phyloP scores from a whole-genome alignment of 2,329 filamentous ascomycete genomes.

The Sporothrix sp. region DNA sequence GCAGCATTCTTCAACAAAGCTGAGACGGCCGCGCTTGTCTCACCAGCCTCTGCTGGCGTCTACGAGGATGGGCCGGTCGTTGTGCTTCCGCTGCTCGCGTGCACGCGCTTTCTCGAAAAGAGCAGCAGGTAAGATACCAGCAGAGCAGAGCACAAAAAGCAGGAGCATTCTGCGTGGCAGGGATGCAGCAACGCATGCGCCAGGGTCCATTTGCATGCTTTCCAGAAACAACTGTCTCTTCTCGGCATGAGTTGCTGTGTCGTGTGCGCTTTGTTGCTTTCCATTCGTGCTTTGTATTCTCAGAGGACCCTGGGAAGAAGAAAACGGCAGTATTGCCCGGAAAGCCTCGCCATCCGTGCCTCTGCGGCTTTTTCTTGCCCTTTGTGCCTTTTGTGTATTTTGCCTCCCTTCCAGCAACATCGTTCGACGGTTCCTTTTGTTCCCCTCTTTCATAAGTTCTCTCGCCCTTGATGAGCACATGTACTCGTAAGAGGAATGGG shows the following conservation, averaged over 20 bases:
- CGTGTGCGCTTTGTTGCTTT: neutral
- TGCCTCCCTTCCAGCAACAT: neutral
- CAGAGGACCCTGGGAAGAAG: neutral
- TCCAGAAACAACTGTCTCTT: neutral
- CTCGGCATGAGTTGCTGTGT: no score
- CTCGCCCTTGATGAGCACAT: constrained; percentile 2
- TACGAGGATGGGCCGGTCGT: no score
- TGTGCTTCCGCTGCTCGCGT: neutral
- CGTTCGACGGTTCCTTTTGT: neutral
- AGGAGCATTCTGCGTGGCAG: neutral
- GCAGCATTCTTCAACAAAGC: constrained; percentile 3
- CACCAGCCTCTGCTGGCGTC: no score
- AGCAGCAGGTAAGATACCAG: neutral
- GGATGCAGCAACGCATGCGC: neutral
- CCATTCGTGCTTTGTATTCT: neutral
- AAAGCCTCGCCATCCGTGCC: neutral
- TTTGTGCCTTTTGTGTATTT: neutral
- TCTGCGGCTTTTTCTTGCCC: neutral
- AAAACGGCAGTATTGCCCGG: neutral
- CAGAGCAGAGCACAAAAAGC: neutral
- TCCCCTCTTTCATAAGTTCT: neutral
- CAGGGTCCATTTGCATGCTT: neutral
- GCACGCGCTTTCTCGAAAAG: neutral
- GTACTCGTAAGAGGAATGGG: neutral
- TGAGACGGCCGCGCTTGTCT: no score